Evolutionary conservation across 1,284 basidiomycete species (phyloP).

Genomic region (Xerocomus alliaceus): DNA sequence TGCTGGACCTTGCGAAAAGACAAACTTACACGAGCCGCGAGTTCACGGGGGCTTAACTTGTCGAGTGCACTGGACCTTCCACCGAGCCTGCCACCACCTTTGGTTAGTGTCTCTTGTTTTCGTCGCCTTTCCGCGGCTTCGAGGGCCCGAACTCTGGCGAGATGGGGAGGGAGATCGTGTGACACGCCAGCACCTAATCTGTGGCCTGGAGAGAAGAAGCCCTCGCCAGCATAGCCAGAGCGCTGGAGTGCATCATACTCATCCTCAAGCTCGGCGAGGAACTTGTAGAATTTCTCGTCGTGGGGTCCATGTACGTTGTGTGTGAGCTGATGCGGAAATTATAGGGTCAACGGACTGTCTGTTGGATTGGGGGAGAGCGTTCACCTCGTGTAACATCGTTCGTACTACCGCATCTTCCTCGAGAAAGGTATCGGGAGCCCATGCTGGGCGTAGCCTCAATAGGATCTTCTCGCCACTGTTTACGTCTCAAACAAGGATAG

Average conservation of each 20-base stretch:
- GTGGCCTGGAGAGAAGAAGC: conserved; percentile 77
- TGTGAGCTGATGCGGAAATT: conserved; percentile 61
- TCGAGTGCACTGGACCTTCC: conserved; percentile 44
- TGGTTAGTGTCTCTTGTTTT: conserved; percentile 53
- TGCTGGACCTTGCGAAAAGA: background rate
- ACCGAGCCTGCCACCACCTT: conserved; percentile 63
- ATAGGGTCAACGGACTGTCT: background rate
- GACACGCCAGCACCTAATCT: conserved; percentile 67
- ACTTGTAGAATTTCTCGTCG: conserved; percentile 83
- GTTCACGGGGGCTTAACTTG: conserved; percentile 68
- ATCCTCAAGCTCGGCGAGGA: conserved; percentile 76
- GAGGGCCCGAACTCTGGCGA: conserved; percentile 70
- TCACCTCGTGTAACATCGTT: conserved; percentile 87
- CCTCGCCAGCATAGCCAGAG: conserved; percentile 81
- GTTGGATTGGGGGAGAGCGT: conserved; percentile 1
- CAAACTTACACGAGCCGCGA: conserved; percentile 73
- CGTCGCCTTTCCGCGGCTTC: conserved; percentile 79
- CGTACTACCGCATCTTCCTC: conserved; percentile 76
- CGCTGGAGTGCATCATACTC: conserved; percentile 80
- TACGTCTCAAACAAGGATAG: conserved; percentile 57
- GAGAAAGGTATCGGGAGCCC: conserved; percentile 74
- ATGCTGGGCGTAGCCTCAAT: conserved; percentile 75
- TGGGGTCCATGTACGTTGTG: conserved; percentile 90
- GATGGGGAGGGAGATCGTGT: conserved; percentile 67
- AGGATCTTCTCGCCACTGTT: conserved; percentile 83